Percentiles rank a stretch among this genome's conserved stretches.
Conservation (phyloP, 2,329 filamentous ascomycete genomes). For the Diplodia corticola region DNA sequence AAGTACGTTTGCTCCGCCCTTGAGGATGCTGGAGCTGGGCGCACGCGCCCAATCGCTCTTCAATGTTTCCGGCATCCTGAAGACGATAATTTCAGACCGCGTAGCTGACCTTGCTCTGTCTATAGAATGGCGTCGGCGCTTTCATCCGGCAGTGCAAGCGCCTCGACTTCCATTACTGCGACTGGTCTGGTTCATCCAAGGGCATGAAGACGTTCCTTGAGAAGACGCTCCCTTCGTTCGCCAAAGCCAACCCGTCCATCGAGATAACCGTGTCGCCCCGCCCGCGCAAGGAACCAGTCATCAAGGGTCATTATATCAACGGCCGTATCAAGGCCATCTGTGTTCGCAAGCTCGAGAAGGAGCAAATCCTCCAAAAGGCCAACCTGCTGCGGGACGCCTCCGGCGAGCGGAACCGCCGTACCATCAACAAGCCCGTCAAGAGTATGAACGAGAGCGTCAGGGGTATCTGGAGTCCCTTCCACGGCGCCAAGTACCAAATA, state of each 20-base stretch:
- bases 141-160: constrained; percentile 98
- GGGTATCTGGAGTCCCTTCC: constrained; percentile 65
- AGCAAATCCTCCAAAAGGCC: constrained; percentile 79
- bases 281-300: constrained; percentile 84
- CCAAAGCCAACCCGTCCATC: constrained; percentile 77
- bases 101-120: constrained; percentile 25
- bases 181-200: constrained; percentile 87
- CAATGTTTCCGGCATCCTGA: background rate
- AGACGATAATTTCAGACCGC: background rate
- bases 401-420: constrained; percentile 68
- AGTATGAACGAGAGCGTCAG: constrained; percentile 65
- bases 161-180: constrained; percentile 95
- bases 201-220: constrained; percentile 98
- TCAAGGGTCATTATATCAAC: constrained; percentile 91
- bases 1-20: constrained; percentile 45
- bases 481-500: constrained; percentile 48
- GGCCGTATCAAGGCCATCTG: constrained; percentile 82
- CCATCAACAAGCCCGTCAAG: constrained; percentile 57
- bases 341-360: constrained; percentile 79
- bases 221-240: constrained; percentile 73
- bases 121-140: constrained; percentile 89
- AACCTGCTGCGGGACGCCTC: constrained; percentile 71
- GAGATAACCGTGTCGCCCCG: constrained; percentile 90
- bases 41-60: background rate
- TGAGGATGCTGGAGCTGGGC: background rate